phyloP scores from a whole-genome alignment of 495 filamentous ascomycete genomes.

The Penicillium tannophilum region DNA sequence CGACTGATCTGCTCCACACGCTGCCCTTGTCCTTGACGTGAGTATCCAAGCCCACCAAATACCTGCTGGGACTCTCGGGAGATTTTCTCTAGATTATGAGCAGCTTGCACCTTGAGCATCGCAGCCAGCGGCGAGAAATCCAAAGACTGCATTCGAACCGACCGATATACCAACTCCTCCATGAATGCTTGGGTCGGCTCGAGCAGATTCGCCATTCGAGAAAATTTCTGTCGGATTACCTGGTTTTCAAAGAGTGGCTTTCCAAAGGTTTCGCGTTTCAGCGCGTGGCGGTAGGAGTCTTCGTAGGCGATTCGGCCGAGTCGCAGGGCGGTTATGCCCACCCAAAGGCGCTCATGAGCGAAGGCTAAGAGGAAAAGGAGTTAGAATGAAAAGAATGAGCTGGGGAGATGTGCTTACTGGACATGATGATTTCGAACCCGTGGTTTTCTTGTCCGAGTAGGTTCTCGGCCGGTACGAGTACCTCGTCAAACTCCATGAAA shows the following conservation, averaged over 20 bases:
- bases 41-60: conserved; percentile 54
- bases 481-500: conserved; percentile 9
- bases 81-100: conserved; percentile 49
- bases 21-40: conserved; percentile 42
- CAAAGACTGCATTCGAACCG: too few species aligned
- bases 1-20: conserved; percentile 54
- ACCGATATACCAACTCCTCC: conserved; percentile 36
- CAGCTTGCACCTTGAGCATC: conserved; percentile 48
- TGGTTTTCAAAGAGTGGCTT: conserved; percentile 42
- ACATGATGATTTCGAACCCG: conserved; percentile 48
- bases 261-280: conserved; percentile 44
- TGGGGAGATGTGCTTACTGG: conserved; percentile 16
- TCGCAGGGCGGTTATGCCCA: conserved; percentile 36
- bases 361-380: conserved; percentile 26
- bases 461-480: background rate
- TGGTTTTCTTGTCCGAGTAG: conserved; percentile 23
- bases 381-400: too few species aligned
- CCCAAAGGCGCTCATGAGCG: conserved; percentile 42
- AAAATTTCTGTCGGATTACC: conserved; percentile 42
- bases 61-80: conserved; percentile 57
- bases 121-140: too few species aligned
- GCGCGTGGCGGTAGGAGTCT: conserved; percentile 42
- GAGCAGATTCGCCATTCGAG: conserved; percentile 36
- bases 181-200: conserved; percentile 42
- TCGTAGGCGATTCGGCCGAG: conserved; percentile 41